These are phyloP conservation scores for Aspergillus sp. DNA, from an alignment of 2,329 filamentous ascomycete genomes.

Conservation along the genomic window DNA sequence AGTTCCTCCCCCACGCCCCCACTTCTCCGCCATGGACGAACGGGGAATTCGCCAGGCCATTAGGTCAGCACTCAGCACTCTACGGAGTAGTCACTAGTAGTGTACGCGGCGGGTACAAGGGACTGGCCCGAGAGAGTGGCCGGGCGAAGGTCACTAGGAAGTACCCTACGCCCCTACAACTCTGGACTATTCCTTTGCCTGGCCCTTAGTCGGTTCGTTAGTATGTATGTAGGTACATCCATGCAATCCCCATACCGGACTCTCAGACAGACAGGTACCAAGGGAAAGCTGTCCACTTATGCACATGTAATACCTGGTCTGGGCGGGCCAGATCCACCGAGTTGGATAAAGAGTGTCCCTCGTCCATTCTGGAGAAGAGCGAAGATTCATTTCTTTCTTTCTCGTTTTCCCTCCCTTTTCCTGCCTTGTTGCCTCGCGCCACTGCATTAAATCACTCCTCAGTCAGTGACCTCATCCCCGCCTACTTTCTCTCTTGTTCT, in stretches of 20 bases:
- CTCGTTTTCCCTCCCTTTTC: conserved; percentile 12
- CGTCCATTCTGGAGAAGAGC: conserved; percentile 8
- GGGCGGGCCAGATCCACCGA: conserved; percentile 17
- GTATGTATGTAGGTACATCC: neutral
- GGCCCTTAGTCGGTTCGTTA: too few relatives aligned
- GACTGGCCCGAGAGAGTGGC: neutral
- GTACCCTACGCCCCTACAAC: neutral
- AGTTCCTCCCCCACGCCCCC: conserved; percentile 25
- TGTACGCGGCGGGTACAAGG: too few relatives aligned
- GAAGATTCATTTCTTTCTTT: conserved; percentile 20
- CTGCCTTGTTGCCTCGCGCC: conserved; percentile 14
- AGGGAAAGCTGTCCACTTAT: conserved; percentile 1
- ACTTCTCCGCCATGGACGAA: conserved; percentile 27
- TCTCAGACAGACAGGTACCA: neutral
- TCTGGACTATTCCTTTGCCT: too few relatives aligned
- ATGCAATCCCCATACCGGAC: neutral
- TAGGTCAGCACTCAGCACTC: too few relatives aligned
- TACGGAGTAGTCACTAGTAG: too few relatives aligned
- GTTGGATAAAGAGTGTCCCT: conserved; percentile 25
- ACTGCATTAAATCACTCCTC: conserved; percentile 7
- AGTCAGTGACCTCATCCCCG: conserved; percentile 15
- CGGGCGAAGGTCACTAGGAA: too few relatives aligned
- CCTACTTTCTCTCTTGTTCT: conserved; percentile 5
- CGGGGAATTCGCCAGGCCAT: conserved; percentile 6
- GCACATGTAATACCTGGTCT: conserved; percentile 12